Evolutionary conservation across 2,329 filamentous ascomycete genomes (phyloP).

Genomic region (Exophiala spinifera): DNA sequence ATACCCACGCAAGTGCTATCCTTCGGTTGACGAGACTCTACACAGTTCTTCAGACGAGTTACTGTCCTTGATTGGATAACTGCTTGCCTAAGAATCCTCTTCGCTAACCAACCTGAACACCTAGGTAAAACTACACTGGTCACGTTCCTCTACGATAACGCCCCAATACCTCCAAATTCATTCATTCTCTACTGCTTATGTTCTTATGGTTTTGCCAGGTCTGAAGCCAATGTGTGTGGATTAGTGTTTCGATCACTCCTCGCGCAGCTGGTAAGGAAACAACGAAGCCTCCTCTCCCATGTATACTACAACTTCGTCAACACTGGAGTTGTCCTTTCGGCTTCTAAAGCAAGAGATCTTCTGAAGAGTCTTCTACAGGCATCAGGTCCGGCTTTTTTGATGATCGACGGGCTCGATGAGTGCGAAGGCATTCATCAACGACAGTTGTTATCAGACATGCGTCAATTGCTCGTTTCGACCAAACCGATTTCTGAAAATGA

Average conservation of each 20-base stretch:
- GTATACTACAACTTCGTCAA: conserved; percentile 30
- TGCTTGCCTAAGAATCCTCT: no score
- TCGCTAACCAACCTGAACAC: no score
- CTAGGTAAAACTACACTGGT: background rate
- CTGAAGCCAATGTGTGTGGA: conserved; percentile 18
- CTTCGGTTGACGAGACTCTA: no score
- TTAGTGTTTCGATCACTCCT: conserved; percentile 10
- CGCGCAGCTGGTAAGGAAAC: conserved; percentile 27
- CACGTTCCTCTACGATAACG: background rate
- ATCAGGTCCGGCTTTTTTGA: conserved; percentile 23
- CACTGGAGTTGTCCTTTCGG: conserved; percentile 13
- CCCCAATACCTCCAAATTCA: background rate
- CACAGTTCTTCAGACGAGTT: no score
- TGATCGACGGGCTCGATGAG: conserved; percentile 34
- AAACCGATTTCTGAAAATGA: background rate
- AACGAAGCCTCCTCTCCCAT: conserved; percentile 27
- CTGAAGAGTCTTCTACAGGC: conserved; percentile 2
- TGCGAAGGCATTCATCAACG: conserved; percentile 19
- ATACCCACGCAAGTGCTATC: no score
- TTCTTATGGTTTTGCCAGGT: conserved; percentile 4
- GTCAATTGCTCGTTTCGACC: background rate
- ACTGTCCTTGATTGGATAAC: no score
- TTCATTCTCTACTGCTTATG: conserved; percentile 13
- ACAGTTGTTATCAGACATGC: conserved; percentile 25
- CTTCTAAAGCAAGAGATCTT: conserved; percentile 25